A percentile compares a stretch with the other conserved stretches of the same genome.
Evolutionary conservation across 768 basidiomycete genomes (phyloP).

Genomic region (Pleurotus eryngii): DNA sequence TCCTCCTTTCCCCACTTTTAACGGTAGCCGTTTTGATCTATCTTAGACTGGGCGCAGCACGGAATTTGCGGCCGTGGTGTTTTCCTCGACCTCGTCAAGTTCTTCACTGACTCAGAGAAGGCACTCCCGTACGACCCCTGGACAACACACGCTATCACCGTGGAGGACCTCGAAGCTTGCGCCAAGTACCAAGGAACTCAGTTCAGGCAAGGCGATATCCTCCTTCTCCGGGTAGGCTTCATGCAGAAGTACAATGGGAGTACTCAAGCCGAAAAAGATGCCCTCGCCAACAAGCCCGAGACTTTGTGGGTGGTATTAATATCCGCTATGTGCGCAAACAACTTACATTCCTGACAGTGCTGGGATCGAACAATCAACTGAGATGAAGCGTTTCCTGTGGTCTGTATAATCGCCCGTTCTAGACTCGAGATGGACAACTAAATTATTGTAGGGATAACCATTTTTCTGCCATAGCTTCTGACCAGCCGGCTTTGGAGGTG

Average conservation of each 20-base stretch:
- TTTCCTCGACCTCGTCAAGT: constrained; percentile 58
- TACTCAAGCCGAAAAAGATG: constrained; percentile 42
- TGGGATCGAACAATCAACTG: constrained; percentile 64
- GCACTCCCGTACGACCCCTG: constrained; percentile 62
- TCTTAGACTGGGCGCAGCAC: constrained; percentile 64
- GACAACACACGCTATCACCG: constrained; percentile 48
- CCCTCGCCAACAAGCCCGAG: constrained; percentile 37
- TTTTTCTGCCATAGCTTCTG: constrained; percentile 66
- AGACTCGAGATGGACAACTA: not conserved
- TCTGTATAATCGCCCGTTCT: constrained; percentile 22
- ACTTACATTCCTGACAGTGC: constrained; percentile 36
- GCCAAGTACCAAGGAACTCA: constrained; percentile 55
- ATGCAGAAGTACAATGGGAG: constrained; percentile 50
- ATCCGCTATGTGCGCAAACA: no score
- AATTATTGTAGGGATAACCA: constrained; percentile 57
- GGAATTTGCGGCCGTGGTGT: constrained; percentile 71
- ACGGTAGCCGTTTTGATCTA: not conserved
- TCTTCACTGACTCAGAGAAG: constrained; percentile 37
- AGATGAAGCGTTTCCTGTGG: constrained; percentile 76
- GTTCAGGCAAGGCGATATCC: constrained; percentile 58
- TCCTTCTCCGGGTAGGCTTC: constrained; percentile 60
- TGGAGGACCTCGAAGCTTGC: constrained; percentile 54
- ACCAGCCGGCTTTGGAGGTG: constrained; percentile 66
- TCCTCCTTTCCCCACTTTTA: constrained; percentile 3
- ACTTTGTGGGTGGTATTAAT: constrained; percentile 43